Conservation (phyloP, 331 rosid species). For the Quercus phellos region DNA sequence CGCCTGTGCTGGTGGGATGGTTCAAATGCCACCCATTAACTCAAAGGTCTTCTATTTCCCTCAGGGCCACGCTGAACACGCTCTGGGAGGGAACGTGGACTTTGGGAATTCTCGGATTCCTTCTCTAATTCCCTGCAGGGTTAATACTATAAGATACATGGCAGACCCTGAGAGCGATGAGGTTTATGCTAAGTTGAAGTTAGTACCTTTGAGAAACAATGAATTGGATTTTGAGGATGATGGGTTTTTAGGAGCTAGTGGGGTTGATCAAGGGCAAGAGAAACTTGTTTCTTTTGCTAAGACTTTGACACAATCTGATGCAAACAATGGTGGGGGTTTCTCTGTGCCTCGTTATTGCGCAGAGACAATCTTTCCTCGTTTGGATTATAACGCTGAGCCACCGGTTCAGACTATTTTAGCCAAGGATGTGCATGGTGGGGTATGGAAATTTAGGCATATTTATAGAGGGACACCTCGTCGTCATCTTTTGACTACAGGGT, state of each 20-base stretch:
- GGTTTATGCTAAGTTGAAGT: constrained; percentile 56
- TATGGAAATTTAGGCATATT: constrained; percentile 92
- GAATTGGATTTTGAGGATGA: constrained; percentile 40
- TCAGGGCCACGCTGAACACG: constrained; percentile 81
- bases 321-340: constrained; percentile 95
- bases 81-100: constrained; percentile 43
- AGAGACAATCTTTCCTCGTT: constrained; percentile 80
- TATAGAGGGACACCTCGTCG: constrained; percentile 98
- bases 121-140: constrained; percentile 46
- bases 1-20: constrained; percentile 90
- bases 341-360: constrained; percentile 98
- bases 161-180: constrained; percentile 82
- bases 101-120: constrained; percentile 50
- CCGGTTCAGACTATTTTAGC: constrained; percentile 83
- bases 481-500: constrained; percentile 92
- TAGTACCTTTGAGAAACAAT: constrained; percentile 46
- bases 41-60: constrained; percentile 79
- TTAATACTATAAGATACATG: constrained; percentile 57
- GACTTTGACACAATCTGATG: constrained; percentile 94
- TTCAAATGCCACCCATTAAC: constrained; percentile 79
- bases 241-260: constrained; percentile 32
- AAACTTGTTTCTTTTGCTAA: constrained; percentile 77
- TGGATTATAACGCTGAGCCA: constrained; percentile 79
- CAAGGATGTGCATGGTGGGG: constrained; percentile 83
- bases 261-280: constrained; percentile 35